Conservation (phyloP, 139 green algal species). For the Coelastrella sp. region DNA sequence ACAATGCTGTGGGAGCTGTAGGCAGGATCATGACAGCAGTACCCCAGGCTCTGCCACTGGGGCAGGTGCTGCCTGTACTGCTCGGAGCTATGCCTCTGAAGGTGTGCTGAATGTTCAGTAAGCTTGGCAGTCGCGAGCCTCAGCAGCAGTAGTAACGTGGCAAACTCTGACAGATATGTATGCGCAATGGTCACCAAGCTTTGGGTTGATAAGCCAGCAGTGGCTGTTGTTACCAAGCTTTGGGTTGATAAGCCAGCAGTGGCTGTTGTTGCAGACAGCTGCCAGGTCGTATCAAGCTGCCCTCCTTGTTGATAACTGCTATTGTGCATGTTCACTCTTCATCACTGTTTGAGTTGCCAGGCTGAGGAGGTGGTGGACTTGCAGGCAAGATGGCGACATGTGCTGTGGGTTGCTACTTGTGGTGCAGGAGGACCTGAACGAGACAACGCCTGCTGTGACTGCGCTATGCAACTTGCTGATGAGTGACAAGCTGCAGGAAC, state of each 20-base stretch:
- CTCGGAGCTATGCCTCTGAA: slow-evolving; percentile 68
- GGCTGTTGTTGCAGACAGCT: too few species aligned
- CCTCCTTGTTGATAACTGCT: too few species aligned
- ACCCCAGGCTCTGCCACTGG: slow-evolving; percentile 54
- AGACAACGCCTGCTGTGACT: slow-evolving; percentile 51
- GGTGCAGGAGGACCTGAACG: slow-evolving; percentile 58
- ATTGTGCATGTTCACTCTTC: too few species aligned
- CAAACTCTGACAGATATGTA: not conserved
- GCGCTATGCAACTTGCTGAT: slow-evolving; percentile 54
- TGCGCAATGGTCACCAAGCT: not conserved
- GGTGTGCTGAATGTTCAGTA: not conserved
- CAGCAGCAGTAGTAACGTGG: not conserved
- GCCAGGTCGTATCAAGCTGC: too few species aligned
- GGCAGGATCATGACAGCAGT: slow-evolving; percentile 65
- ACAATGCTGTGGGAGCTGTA: slow-evolving; percentile 84
- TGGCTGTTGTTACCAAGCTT: not conserved
- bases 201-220: too few species aligned
- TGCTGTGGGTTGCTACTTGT: not conserved
- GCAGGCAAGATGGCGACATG: not conserved
- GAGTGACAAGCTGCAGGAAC: slow-evolving; percentile 46
- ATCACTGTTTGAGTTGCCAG: not conserved
- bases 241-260: too few species aligned
- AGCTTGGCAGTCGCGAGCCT: not conserved
- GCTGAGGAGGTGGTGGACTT: not conserved
- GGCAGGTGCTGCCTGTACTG: slow-evolving; percentile 74